Percentiles rank a stretch among this genome's conserved stretches.
Conservation (phyloP, 2,329 filamentous ascomycete genomes). For the Conoideocrella luteorostrata region DNA sequence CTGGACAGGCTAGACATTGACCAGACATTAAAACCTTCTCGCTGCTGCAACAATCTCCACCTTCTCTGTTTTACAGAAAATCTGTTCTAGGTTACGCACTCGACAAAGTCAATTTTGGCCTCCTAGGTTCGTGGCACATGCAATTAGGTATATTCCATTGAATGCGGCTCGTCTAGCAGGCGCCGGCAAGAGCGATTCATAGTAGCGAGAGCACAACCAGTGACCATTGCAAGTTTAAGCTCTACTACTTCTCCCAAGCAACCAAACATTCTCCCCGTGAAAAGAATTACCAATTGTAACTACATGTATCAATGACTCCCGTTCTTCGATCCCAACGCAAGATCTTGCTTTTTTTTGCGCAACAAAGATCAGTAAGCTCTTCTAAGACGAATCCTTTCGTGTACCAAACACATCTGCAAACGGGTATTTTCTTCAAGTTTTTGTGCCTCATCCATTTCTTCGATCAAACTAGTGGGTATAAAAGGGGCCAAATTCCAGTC, state of each 20-base stretch:
- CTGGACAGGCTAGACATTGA: too few species aligned
- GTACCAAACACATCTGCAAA: conserved; percentile 2
- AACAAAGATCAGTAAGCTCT: background rate
- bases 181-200: too few species aligned
- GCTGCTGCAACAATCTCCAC: too few species aligned
- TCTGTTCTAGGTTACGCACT: too few species aligned
- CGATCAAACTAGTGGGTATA: conserved; percentile 29
- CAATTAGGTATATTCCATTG: background rate
- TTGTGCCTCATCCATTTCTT: conserved; percentile 22
- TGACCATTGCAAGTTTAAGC: background rate
- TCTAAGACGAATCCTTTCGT: background rate
- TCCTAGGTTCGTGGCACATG: too few species aligned
- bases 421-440: conserved; percentile 26
- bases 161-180: too few species aligned
- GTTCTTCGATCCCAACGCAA: background rate
- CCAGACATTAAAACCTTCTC: too few species aligned
- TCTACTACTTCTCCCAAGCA: background rate
- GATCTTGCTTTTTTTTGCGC: background rate
- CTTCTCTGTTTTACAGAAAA: too few species aligned
- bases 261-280: background rate
- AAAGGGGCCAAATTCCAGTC: conserved; percentile 24
- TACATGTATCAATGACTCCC: background rate
- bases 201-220: too few species aligned
- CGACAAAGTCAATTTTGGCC: too few species aligned
- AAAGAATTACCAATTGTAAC: background rate